phyloP scores from a whole-genome alignment of 1,284 basidiomycete genomes.

The Cutaneotrichosporon daszewskae region DNA sequence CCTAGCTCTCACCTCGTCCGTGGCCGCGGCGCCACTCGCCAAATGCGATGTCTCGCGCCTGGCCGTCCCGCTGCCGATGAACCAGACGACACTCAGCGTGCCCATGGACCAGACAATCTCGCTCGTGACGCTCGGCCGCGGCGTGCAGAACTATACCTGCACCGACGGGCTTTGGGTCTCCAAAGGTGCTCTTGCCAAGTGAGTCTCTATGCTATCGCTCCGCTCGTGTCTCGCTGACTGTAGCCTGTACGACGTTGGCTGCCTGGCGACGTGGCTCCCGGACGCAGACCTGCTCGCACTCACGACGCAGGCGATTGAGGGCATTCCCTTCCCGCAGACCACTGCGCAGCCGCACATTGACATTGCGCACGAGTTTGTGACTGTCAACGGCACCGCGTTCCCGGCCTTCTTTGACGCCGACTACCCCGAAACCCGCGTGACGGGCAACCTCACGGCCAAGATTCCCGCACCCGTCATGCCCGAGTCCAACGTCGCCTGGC shows the following conservation, averaged over 20 bases:
- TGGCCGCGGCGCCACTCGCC: no score
- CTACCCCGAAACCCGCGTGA: constrained; percentile 36
- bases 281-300: constrained; percentile 31
- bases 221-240: no score
- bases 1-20: no score
- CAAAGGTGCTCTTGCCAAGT: constrained; percentile 35
- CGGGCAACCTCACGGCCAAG: no score
- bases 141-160: constrained; percentile 39
- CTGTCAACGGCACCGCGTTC: no score
- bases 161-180: constrained; percentile 22
- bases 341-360: no score
- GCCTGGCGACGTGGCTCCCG: constrained; percentile 52
- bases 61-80: no score
- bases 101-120: constrained; percentile 16
- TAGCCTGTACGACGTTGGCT: neutral
- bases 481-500: constrained; percentile 57
- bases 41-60: no score
- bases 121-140: constrained; percentile 23
- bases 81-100: constrained; percentile 10
- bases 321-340: constrained; percentile 1
- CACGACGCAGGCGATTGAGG: constrained; percentile 17
- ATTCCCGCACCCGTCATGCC: constrained; percentile 37
- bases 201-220: constrained; percentile 6
- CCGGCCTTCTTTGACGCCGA: constrained; percentile 19
- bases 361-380: constrained; percentile 48